Conservation (phyloP, 176 grass and related monocot genomes). For the Thalia dealbata region DNA sequence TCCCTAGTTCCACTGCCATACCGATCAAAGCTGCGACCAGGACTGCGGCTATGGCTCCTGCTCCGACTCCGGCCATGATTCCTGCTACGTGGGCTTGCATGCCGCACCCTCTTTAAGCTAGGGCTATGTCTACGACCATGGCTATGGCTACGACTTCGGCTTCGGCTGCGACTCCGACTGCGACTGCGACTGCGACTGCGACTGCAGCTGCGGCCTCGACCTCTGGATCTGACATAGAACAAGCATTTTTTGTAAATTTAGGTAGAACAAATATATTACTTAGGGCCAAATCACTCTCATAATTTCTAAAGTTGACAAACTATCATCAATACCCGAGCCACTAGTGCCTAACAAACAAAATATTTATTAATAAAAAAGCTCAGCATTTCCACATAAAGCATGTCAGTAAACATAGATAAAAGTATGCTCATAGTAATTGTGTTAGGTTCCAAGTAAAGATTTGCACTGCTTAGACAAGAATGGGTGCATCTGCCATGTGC, state of each 20-base stretch:
- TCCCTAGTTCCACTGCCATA: constrained; percentile 20
- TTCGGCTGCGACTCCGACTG: constrained; percentile 48
- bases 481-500: not conserved
- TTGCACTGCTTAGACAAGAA: too few relatives aligned
- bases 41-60: constrained; percentile 41
- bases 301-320: not conserved
- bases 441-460: too few relatives aligned
- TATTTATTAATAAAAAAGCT: too few relatives aligned
- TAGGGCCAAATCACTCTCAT: not conserved
- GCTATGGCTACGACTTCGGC: constrained; percentile 45
- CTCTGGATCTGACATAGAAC: constrained; percentile 10
- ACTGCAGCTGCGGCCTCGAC: constrained; percentile 19
- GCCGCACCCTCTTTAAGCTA: not conserved
- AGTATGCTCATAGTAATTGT: not conserved
- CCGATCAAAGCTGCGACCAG: constrained; percentile 29
- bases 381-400: not conserved
- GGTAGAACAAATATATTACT: not conserved
- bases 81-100: constrained; percentile 10
- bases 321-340: too few relatives aligned
- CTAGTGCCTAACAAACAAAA: too few relatives aligned
- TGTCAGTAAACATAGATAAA: not conserved
- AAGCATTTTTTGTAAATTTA: not conserved
- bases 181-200: constrained; percentile 23
- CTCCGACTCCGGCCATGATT: constrained; percentile 27
- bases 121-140: constrained; percentile 27